Evolutionary conservation across 1,284 basidiomycete species (phyloP).

Genomic region (Neotropicomus parvogracilis): DNA sequence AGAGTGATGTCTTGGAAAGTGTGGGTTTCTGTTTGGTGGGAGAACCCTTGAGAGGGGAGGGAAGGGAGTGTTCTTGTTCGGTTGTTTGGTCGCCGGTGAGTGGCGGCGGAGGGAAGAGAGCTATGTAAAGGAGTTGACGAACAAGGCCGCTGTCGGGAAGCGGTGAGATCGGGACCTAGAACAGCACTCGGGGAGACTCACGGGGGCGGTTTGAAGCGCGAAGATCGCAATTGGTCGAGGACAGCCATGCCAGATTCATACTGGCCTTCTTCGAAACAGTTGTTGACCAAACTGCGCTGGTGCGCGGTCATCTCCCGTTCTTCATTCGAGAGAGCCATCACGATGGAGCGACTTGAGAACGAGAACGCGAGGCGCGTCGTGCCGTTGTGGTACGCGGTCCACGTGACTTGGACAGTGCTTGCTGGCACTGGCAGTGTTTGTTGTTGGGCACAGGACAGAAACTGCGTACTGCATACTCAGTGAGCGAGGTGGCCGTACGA

Average conservation of each 20-base stretch:
- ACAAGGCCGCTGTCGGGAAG: conserved; percentile 46
- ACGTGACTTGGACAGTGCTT: conserved; percentile 17
- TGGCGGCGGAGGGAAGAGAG: conserved; percentile 52
- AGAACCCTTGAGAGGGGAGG: conserved; percentile 38
- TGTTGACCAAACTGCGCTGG: conserved; percentile 60
- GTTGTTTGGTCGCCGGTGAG: conserved; percentile 32
- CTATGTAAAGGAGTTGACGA: conserved; percentile 63
- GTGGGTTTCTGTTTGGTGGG: conserved; percentile 28
- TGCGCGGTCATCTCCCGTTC: conserved; percentile 53
- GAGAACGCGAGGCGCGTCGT: conserved; percentile 15
- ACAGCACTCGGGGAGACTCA: conserved; percentile 35
- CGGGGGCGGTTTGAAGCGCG: conserved; percentile 51
- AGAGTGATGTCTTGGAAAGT: conserved; percentile 34
- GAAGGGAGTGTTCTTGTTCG: conserved; percentile 42
- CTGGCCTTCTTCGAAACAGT: conserved; percentile 69
- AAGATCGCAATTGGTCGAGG: conserved; percentile 56
- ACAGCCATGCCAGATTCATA: conserved; percentile 60
- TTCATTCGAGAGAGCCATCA: conserved; percentile 16
- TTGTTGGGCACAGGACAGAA: too few species aligned
- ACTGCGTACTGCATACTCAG: too few species aligned
- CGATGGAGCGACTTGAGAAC: background rate
- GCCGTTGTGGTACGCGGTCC: conserved; percentile 18
- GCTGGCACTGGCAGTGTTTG: too few species aligned
- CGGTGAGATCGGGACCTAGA: conserved; percentile 12
- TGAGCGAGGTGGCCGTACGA: background rate